phyloP scores from a whole-genome alignment of 495 filamentous ascomycete genomes.

The Beverwykella pulmonaria region DNA sequence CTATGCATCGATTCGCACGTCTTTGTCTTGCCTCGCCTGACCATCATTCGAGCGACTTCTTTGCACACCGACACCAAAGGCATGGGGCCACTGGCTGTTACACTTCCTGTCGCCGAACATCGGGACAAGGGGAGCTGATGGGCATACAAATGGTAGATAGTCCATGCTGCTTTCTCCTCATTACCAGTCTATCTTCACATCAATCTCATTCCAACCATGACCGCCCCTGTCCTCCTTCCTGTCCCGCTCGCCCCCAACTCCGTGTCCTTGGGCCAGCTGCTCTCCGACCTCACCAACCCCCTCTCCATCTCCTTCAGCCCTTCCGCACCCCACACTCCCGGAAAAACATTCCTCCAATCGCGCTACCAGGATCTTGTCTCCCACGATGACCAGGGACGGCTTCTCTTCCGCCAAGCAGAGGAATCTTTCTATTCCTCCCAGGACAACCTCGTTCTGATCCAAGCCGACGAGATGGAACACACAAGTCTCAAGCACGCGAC shows the following conservation, averaged over 20 bases:
- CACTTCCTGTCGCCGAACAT: conserved; percentile 1
- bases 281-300: conserved; percentile 24
- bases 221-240: conserved; percentile 24
- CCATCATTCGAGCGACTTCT: conserved; percentile 7
- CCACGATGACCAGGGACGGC: conserved; percentile 23
- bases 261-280: conserved; percentile 25
- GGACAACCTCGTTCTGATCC: conserved; percentile 14
- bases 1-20: background rate
- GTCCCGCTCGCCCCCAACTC: conserved; percentile 16
- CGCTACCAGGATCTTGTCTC: conserved; percentile 16
- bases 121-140: conserved; percentile 11
- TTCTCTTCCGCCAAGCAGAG: conserved; percentile 7
- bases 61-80: background rate
- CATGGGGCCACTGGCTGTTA: background rate
- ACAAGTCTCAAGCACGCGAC: conserved; percentile 7
- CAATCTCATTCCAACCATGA: conserved; percentile 9
- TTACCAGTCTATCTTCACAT: background rate
- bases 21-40: background rate
- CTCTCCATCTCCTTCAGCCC: conserved; percentile 14
- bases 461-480: conserved; percentile 28
- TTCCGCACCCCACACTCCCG: background rate
- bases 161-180: background rate
- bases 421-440: background rate
- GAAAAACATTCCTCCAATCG: conserved; percentile 10
- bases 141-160: background rate